Evolutionary conservation across 2,329 filamentous ascomycete genomes (phyloP).

Genomic region (Daldinia eschscholtzii): DNA sequence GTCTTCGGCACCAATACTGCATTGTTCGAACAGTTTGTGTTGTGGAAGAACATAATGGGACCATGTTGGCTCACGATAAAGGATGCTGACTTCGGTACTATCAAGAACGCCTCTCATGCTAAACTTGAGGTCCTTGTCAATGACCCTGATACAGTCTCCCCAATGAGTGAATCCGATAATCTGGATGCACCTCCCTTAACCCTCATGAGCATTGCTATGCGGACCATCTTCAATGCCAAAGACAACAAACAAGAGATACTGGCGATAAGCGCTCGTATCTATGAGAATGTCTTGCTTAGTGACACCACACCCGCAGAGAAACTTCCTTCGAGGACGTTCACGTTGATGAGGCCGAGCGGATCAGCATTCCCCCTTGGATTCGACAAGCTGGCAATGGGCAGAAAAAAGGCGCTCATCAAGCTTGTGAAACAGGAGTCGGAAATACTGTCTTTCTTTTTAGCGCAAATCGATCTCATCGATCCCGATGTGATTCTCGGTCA

Average conservation of each 20-base stretch:
- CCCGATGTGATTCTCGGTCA: slow-evolving; percentile 95
- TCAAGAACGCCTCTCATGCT: slow-evolving; percentile 96
- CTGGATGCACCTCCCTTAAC: slow-evolving; percentile 88
- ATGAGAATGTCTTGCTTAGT: slow-evolving; percentile 87
- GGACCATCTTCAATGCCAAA: slow-evolving; percentile 88
- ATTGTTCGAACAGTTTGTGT: slow-evolving; percentile 96
- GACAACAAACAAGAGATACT: slow-evolving; percentile 98
- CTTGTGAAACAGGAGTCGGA: slow-evolving; percentile 87
- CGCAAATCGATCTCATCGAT: slow-evolving; percentile 87
- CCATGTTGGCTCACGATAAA: slow-evolving; percentile 97
- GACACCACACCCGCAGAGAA: slow-evolving; percentile 92
- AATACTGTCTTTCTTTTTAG: slow-evolving; percentile 88
- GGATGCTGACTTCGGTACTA: slow-evolving; percentile 82
- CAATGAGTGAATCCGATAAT: slow-evolving; percentile 81
- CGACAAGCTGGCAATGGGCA: slow-evolving; percentile 77
- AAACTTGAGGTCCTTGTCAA: slow-evolving; percentile 89
- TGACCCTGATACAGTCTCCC: slow-evolving; percentile 80
- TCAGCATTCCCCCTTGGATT: slow-evolving; percentile 87
- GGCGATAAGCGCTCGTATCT: slow-evolving; percentile 89
- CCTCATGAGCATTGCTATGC: slow-evolving; percentile 92
- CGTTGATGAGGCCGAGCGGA: slow-evolving; percentile 84
- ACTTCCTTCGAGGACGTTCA: slow-evolving; percentile 90
- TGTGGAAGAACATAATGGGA: slow-evolving; percentile 99
- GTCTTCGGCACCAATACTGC: slow-evolving; percentile 95
- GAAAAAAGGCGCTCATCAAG: slow-evolving; percentile 81